phyloP scores from a whole-genome alignment of 345 rosid genomes.

The Brassica cretica region DNA sequence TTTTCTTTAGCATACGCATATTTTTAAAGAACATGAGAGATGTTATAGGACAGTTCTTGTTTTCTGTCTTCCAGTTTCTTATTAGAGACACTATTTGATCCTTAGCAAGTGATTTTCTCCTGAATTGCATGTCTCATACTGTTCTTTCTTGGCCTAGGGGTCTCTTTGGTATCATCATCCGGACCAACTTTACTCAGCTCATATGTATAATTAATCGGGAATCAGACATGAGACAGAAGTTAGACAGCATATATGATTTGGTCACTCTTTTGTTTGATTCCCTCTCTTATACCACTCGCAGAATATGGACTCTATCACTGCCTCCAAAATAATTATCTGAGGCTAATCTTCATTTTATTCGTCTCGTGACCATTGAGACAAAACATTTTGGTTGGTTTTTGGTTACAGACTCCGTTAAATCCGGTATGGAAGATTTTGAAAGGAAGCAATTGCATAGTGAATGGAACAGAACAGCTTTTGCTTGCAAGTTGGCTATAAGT shows the following conservation, averaged over 20 bases:
- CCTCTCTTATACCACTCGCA: neutral
- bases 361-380: neutral
- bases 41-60: neutral
- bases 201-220: neutral
- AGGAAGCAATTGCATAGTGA: conserved; percentile 10
- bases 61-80: neutral
- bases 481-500: conserved; percentile 15
- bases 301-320: neutral
- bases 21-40: neutral
- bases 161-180: neutral
- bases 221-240: neutral
- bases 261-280: neutral
- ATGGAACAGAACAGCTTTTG: conserved; percentile 6
- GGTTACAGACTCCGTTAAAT: conserved; percentile 4
- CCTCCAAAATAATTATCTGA: neutral
- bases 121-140: neutral
- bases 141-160: neutral
- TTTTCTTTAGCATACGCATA: neutral
- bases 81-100: conserved; percentile 7
- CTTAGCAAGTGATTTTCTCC: conserved; percentile 8
- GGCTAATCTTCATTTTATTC: neutral
- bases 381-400: neutral
- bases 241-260: neutral
- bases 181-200: neutral
- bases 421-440: conserved; percentile 3